Conservation (phyloP, 1,284 basidiomycete species). For the Puccinia hordei region DNA sequence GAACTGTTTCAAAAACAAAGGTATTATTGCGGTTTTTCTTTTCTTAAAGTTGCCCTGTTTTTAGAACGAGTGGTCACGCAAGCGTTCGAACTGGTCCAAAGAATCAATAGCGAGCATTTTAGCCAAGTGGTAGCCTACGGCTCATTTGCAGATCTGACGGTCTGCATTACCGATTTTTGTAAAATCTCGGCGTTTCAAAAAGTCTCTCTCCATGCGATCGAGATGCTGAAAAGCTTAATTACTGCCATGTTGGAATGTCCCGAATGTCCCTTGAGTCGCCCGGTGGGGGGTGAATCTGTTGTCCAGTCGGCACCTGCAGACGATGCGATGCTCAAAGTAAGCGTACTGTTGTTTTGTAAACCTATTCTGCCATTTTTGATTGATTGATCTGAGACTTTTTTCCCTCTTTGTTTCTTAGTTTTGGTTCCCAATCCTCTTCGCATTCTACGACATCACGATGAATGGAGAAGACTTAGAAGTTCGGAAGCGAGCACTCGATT, state of each 20-base stretch:
- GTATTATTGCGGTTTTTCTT: background rate
- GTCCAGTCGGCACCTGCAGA: slow-evolving; percentile 63
- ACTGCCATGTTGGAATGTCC: slow-evolving; percentile 84
- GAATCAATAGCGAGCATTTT: slow-evolving; percentile 88
- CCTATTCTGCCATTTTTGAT: background rate
- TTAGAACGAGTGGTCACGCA: slow-evolving; percentile 86
- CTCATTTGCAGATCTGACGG: slow-evolving; percentile 90
- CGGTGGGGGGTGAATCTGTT: slow-evolving; percentile 51
- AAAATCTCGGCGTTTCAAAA: slow-evolving; percentile 99
- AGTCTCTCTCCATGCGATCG: slow-evolving; percentile 92
- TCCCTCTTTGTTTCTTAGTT: slow-evolving; percentile 62
- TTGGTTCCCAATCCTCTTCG: slow-evolving; percentile 95
- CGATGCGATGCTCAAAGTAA: slow-evolving; percentile 76
- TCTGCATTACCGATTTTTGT: slow-evolving; percentile 98
- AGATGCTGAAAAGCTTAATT: slow-evolving; percentile 88
- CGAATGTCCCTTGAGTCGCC: slow-evolving; percentile 69
- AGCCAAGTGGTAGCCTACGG: slow-evolving; percentile 85
- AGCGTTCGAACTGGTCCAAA: slow-evolving; percentile 93
- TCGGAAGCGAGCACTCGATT: slow-evolving; percentile 90
- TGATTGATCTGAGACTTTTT: background rate
- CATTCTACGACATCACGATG: slow-evolving; percentile 99
- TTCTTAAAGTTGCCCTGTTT: background rate
- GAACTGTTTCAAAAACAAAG: background rate
- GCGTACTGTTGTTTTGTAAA: background rate
- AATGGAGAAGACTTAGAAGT: slow-evolving; percentile 99